Evolutionary conservation across 495 filamentous ascomycete species (phyloP).

Genomic region (Hypoxylon rickii): DNA sequence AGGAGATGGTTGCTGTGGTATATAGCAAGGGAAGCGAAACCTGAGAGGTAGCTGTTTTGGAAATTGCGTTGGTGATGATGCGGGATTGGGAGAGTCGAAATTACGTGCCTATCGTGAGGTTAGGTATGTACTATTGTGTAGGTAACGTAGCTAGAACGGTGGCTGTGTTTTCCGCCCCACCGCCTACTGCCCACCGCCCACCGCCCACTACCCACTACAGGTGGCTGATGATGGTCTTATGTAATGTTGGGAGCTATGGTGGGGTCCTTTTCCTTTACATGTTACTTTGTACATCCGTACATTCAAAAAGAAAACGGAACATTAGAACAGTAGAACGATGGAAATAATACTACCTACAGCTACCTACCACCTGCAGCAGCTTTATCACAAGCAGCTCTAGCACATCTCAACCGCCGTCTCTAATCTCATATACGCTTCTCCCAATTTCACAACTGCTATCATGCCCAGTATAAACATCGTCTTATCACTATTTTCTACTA

Average conservation of each 20-base stretch:
- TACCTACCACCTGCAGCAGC: neutral
- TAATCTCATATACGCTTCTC: neutral
- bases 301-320: neutral
- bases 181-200: neutral
- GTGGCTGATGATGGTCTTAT: neutral
- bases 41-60: conserved; percentile 23
- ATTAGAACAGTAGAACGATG: neutral
- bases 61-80: conserved; percentile 23
- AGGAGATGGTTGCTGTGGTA: conserved; percentile 5
- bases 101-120: conserved; percentile 34
- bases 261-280: neutral
- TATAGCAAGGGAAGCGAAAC: conserved; percentile 13
- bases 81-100: conserved; percentile 21
- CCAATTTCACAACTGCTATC: too few relatives aligned
- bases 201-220: neutral
- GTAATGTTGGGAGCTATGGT: neutral
- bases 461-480: too few relatives aligned
- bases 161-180: conserved; percentile 17
- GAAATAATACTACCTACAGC: neutral
- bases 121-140: conserved; percentile 7
- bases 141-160: conserved; percentile 4
- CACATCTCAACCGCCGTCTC: neutral
- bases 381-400: neutral
- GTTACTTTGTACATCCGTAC: neutral
- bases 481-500: too few relatives aligned